These are phyloP conservation scores for Elongisporangium prolatum DNA, from an alignment of 352 stramenopile species.

Conservation along the genomic window DNA sequence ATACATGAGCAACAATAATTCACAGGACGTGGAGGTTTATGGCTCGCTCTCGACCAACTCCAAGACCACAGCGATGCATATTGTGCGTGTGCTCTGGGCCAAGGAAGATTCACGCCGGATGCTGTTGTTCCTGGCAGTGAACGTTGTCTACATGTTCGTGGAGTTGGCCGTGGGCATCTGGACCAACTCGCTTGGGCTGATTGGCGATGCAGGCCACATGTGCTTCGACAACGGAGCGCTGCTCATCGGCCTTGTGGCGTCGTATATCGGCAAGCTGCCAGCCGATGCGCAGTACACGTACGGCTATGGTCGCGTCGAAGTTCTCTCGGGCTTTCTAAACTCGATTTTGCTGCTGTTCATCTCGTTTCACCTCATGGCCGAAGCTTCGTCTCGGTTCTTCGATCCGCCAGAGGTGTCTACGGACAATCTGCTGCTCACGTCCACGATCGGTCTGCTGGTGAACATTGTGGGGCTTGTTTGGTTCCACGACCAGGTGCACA, in stretches of 20 bases:
- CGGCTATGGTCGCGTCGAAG: constrained; percentile 82
- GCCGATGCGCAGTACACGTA: constrained; percentile 75
- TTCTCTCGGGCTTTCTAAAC: constrained; percentile 86
- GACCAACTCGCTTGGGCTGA: constrained; percentile 82
- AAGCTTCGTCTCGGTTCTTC: constrained; percentile 69
- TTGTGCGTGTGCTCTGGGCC: constrained; percentile 45
- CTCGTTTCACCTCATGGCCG: constrained; percentile 75
- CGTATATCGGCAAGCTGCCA: constrained; percentile 76
- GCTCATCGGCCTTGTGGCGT: constrained; percentile 78
- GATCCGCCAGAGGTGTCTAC: constrained; percentile 74
- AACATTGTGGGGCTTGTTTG: constrained; percentile 88
- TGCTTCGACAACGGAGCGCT: constrained; percentile 85
- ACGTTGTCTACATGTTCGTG: constrained; percentile 86
- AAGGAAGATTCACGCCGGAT: constrained; percentile 69
- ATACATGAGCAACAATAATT: constrained; percentile 9
- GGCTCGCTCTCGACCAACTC: constrained; percentile 9
- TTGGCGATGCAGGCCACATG: constrained; percentile 88
- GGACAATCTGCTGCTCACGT: constrained; percentile 84
- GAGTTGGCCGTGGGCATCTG: constrained; percentile 80
- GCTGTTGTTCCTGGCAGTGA: constrained; percentile 76
- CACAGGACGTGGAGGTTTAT: constrained; percentile 46
- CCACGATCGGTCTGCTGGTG: constrained; percentile 69
- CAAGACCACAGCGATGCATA: constrained; percentile 5
- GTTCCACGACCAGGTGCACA: constrained; percentile 87
- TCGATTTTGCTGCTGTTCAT: constrained; percentile 82